Evolutionary conservation across 208 protist species (phyloP), one percentile per base, ranked within the genome.

Genomic region (Acanthamoeba sp.): DNA sequence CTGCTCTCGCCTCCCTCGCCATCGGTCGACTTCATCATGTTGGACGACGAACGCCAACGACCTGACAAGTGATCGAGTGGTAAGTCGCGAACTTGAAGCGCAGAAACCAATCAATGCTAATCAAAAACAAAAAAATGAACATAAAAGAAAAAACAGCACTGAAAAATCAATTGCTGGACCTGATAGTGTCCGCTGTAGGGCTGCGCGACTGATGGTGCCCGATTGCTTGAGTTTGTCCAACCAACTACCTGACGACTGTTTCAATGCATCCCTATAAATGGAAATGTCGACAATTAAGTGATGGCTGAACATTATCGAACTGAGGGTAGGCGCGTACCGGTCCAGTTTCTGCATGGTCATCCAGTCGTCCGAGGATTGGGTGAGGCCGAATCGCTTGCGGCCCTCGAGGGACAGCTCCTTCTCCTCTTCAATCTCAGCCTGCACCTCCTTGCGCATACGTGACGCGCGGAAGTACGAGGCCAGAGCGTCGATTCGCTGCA

Each of bases 381-480:
- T 52, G 40, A 84, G 42, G 24, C 73, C 73, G 73, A 84, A 84
- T 22, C 73, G 73, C 34, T 52, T 45, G 73, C 73, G 73, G 22
- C 73, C 73, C 36, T 84, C 73, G 1, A 84, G 73, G n/a, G 73
- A 84, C 38, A 84, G 73, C 73, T 84, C 73, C 42, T 84, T 84
- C 73, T 84, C 73, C 73, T 84, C 73, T 24, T 84, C 73, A 24
- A 84, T 84, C 73, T 84, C 73, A 24, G 73, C 73, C 73, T 84
- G 73, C 42, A 84, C 73, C 40, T 52, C 73, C 73, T 84, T 84
- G 20, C 73, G 73, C 73, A 84, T n/a, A 14, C 73, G 73, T 4
- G 73, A 84, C 34, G 73, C 73, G 24, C 73, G 73, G 42, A 84
- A 84, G 27, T 84, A 84, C 24, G 73, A 84, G 0, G 73, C 34